Percentiles rank a stretch among this genome's conserved stretches.
Evolutionary conservation across 2,329 filamentous ascomycete species (phyloP).

Genomic region (Lecanosticta acicola): DNA sequence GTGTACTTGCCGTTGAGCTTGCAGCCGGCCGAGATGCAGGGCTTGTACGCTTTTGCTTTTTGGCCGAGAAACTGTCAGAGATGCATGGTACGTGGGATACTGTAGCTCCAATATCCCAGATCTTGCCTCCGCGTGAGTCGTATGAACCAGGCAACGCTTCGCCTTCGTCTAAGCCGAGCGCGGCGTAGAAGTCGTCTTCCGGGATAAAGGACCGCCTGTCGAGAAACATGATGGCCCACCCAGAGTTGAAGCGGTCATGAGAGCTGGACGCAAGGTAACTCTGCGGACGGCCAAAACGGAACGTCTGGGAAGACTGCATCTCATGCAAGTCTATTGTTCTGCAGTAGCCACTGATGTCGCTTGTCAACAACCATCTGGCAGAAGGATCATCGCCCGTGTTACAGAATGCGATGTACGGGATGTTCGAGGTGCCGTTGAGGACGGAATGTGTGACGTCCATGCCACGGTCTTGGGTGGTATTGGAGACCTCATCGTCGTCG

Average conservation of each 20-base stretch:
- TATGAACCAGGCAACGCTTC: constrained; percentile 12
- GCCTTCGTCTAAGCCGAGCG: constrained; percentile 22
- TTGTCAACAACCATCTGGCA: constrained; percentile 53
- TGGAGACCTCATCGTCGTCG: constrained; percentile 18
- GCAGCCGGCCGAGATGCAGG: background rate
- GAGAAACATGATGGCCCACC: constrained; percentile 36
- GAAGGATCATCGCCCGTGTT: constrained; percentile 52
- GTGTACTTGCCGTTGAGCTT: background rate
- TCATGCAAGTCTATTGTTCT: constrained; percentile 27
- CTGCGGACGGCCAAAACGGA: constrained; percentile 19
- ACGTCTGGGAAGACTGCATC: constrained; percentile 20
- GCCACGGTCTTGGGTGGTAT: constrained; percentile 9
- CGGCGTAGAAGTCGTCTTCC: constrained; percentile 18
- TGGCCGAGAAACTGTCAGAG: constrained; percentile 12
- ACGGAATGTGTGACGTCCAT: constrained; percentile 27
- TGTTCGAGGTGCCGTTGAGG: constrained; percentile 42
- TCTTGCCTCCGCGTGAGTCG: constrained; percentile 5
- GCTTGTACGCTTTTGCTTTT: background rate
- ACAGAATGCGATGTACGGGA: constrained; percentile 54
- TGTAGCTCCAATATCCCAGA: constrained; percentile 31
- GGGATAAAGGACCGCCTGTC: constrained; percentile 33
- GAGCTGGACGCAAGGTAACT: constrained; percentile 4
- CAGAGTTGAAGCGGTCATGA: constrained; percentile 29
- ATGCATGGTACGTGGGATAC: constrained; percentile 18
- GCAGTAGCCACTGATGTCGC: constrained; percentile 44